Evolutionary conservation across 176 grass and related monocot genomes (phyloP), one percentile per base, ranked within the genome.

Genomic region (Tuctoria greenei): DNA sequence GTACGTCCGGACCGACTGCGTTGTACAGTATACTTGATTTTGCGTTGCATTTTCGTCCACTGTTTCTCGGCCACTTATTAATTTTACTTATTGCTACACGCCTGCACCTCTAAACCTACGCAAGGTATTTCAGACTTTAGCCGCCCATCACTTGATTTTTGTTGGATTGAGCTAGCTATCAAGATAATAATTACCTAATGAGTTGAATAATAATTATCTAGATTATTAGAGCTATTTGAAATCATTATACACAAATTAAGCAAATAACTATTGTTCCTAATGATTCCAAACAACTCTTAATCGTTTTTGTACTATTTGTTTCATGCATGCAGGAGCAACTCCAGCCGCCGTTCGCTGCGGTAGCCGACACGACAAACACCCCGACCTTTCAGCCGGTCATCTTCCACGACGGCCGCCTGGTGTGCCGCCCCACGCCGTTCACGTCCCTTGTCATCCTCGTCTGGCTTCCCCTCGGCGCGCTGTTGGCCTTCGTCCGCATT

Each of bases 381-480:
- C 66, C 62, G 37, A 83, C 83, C 5, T 88, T 88, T 6, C 82
- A 70, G 7, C 91, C 95, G 0, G 91, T 94, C 56, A 92, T 98
- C 69, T 98, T 98, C 87, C 95, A 98, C 71, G 95, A 98, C 72
- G 91, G 91, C 0, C 86, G 91, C 23, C 76, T 98, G 0, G 95
- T 94, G 23, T 69, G 70, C 49, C 89, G 86, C 1, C 95, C 95
- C 5, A 94, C 95, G 57, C 60, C 95, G 2, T 77, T 98, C 44
- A 90, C 75, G 75, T 83, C 95, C 2, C 76, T 98, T 26, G 79
- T 83, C 75, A 75, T 94, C 85, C 56, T 98, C 38, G 59, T 98
- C 21, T 98, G 95, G 95, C 82, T 98, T 11, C 91, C 91, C 4
- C 60, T 98, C 39, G 91, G 95, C 38, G 36, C 69, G 8, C 36